Base-by-base conservation (phyloP, 768 basidiomycete species). In the Hericium rajendrae region DNA sequence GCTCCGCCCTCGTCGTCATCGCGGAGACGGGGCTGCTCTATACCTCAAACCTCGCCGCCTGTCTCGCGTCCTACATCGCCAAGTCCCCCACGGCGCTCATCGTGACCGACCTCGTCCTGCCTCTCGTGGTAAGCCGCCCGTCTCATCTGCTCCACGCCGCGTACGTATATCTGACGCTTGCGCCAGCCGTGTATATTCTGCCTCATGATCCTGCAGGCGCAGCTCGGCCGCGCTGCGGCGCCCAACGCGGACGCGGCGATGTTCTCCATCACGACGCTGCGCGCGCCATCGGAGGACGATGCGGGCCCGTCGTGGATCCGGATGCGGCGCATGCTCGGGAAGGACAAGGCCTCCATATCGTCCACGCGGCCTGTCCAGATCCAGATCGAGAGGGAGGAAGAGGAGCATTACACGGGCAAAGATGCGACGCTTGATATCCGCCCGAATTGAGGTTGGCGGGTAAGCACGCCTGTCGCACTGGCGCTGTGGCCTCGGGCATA, bases 281-380 rank as follows among this genome's bases (percentile, higher is more conserved):
- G 32, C 32, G 32, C 32, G 32, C 32, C 32, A 8, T 32, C 32
- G 32, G 32, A 32, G 32, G 32, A 32, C 5, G 32, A 10, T 10
- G 32, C 1, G 8, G 15, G 86, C 86, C 1, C 79, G 87, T 67
- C 91, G 88, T 13, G 91, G 92, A 64, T 78, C 73, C 56, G 81
- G 81, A 84, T 38, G 79, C 91, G n/a, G 83, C 86, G 0, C 80
- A 91, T 20, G 83, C 83, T 20, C 86, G 88, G 68, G 83, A 85
- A 0, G 89, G 89, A 1, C 88, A 93, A 56, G 80, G 82, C 0
- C 73, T 92, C 38, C 79, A 81, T 56, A 90, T 87, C 65, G 71
- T 92, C 2, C 90, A 88, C 86, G 80, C 81, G 3, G 81, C 91
- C n/a, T 91, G 91, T 66, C 89, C 86, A 65, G 82, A 84, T 57